These are phyloP conservation scores for Kuraishia ogatae DNA, from an alignment of 805 yeast species.

Conservation along the genomic window DNA sequence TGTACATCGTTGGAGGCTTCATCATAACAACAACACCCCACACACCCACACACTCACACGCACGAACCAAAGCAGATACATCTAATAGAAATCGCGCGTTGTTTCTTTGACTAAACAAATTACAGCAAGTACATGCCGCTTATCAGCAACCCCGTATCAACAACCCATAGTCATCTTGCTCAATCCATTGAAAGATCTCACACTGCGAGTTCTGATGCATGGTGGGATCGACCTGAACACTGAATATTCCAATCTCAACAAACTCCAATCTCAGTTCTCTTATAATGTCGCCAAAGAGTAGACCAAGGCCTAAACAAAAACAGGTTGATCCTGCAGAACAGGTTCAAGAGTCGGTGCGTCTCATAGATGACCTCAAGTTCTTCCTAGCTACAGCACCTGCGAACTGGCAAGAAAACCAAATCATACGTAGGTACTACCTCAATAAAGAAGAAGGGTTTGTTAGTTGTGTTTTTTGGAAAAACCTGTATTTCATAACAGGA, in stretches of 20 bases:
- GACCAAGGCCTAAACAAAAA: not conserved
- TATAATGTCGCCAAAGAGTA: not conserved
- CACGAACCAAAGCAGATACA: too few relatives aligned
- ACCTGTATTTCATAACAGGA: slow-evolving; percentile 84
- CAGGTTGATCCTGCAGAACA: not conserved
- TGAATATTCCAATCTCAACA: not conserved
- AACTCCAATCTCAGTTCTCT: not conserved
- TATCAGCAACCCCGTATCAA: too few relatives aligned
- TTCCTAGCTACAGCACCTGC: slow-evolving; percentile 93
- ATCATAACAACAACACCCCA: too few relatives aligned
- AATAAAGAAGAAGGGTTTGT: slow-evolving; percentile 88
- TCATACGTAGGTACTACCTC: slow-evolving; percentile 74
- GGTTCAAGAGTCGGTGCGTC: slow-evolving; percentile 42
- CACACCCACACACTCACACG: too few relatives aligned
- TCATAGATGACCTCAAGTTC: slow-evolving; percentile 73
- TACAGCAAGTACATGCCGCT: too few relatives aligned
- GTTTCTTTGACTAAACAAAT: too few relatives aligned
- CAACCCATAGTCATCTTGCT: too few relatives aligned
- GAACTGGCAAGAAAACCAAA: slow-evolving; percentile 84
- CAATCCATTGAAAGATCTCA: too few relatives aligned
- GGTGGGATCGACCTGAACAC: too few relatives aligned
- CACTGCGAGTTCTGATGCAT: too few relatives aligned
- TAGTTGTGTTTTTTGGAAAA: slow-evolving; percentile 90
- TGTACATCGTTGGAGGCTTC: too few relatives aligned
- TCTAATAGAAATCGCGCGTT: too few relatives aligned